Evolutionary conservation across 2,329 filamentous ascomycete genomes (phyloP), one percentile per base, ranked within the genome.

Genomic region (Apiospora kogelbergensis): DNA sequence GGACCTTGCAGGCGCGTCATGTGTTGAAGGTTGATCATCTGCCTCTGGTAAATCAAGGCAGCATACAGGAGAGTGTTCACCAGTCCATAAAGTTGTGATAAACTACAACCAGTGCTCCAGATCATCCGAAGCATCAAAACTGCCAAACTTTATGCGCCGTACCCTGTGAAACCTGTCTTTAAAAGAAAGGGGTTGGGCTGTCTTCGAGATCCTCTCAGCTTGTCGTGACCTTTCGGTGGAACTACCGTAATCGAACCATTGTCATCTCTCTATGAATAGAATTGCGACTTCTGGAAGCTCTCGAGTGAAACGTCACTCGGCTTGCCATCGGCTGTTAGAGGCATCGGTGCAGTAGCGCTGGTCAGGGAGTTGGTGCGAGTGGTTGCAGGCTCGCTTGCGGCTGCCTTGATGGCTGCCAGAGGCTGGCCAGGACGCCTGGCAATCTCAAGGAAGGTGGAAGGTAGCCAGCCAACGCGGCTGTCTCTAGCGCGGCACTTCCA

Each of bases 401-500:
- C 74, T 11, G 82, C 80, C 78, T 86, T 85, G 76, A 89, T 87
- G 65, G 85, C 83, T 72, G 86, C 86, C 13, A 86, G 77, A 7
- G 83, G 80, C 68, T 84, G 82, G 26, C 83, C 84, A 0, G 88
- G 85, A 66, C 86, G 83, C 75, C 85, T 84, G 33, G 89, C 84
- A 65, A 96, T 88, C 81, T 97, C 94, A 37, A 99, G 87, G 77
- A 98, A 99, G 1, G 94, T 95, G 1, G 91, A 90, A 2, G 97
- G 96, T 6, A 99, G 86, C 78, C 98, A 99, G 9, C 96, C 96
- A 75, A 97, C 91, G 33, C 94, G 88, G 63, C 94, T 95, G 78
- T 98, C 94, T 70, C 96, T 88, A 17, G 95, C 92, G 68, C 96
- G 89, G 81, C 97, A 99, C 73, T 92, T 90, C 96, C 96, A 99